phyloP scores from a whole-genome alignment of 2,329 filamentous ascomycete species.

The Fusarium mangiferae region DNA sequence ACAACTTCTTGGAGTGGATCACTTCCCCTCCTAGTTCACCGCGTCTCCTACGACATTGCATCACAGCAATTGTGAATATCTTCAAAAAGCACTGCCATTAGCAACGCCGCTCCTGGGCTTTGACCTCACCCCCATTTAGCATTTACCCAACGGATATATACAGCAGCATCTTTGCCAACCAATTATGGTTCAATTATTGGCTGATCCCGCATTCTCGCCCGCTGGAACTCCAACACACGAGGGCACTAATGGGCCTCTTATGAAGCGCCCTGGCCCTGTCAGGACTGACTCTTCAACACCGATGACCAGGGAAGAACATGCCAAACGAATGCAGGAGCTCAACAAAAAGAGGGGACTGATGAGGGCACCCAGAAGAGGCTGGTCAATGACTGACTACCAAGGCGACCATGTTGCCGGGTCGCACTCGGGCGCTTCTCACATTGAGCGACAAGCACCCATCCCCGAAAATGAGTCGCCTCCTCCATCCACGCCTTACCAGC shows the following conservation, averaged over 20 bases:
- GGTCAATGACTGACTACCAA: slow-evolving; percentile 59
- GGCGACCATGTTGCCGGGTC: slow-evolving; percentile 43
- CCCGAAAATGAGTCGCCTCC: slow-evolving; percentile 48
- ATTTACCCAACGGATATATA: slow-evolving; percentile 9
- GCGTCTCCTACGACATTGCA: slow-evolving; percentile 9
- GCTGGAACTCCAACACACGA: slow-evolving; percentile 40
- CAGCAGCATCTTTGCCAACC: not conserved
- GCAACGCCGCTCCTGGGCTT: not conserved
- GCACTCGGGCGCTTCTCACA: slow-evolving; percentile 37
- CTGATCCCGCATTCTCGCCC: slow-evolving; percentile 44
- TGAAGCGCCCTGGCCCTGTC: slow-evolving; percentile 37
- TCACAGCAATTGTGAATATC: slow-evolving; percentile 7
- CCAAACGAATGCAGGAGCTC: slow-evolving; percentile 52
- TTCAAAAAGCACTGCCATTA: slow-evolving; percentile 4
- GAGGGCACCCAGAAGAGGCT: slow-evolving; percentile 57
- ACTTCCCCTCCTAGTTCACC: slow-evolving; percentile 13
- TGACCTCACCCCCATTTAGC: not conserved
- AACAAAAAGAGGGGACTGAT: slow-evolving; percentile 50
- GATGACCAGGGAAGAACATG: slow-evolving; percentile 56
- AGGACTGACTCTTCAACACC: slow-evolving; percentile 40
- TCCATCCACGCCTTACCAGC: slow-evolving; percentile 11
- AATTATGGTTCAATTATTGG: slow-evolving; percentile 49
- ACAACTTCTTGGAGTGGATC: slow-evolving; percentile 1
- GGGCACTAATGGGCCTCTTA: slow-evolving; percentile 31
- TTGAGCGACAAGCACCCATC: slow-evolving; percentile 47